Base-by-base conservation (phyloP, 495 filamentous ascomycete genomes). In the Sordaria brevicollis region DNA sequence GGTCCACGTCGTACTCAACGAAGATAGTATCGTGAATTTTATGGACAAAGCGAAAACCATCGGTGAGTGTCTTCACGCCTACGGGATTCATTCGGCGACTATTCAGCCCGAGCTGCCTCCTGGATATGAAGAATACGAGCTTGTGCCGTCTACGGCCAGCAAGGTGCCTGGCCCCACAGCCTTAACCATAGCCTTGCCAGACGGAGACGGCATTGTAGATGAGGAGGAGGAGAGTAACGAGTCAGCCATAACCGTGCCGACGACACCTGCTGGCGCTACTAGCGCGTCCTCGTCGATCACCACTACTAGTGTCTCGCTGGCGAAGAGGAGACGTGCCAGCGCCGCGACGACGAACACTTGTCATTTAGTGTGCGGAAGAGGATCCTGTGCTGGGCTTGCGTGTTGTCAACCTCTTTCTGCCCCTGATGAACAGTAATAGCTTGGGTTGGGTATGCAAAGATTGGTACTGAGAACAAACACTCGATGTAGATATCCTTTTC, bases 21-120 rank as follows among this genome's bases (percentile, higher is more conserved):
- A 83, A 65, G 78, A 79, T 57, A 75, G 82, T 31, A 75, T 86
- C 69, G 84, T 86, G 68, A 81, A 89, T 29, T 97, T 97, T 78
- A 95, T 95, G 91, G 80, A 83, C 31, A 88, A 92, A 49, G 94
- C 92, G 2, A 86, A 85, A 35, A 88, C 87, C 33, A 89, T 97
- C 57, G 83, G 90, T 15, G 86, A 88, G 43, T 98, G 94, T 79
- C 86, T 98, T 9, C 94, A 97, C 75, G 93, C 89, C 36, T 96
- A 96, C 72, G 94, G 94, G 13, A 95, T 98, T 71, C 94, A 97
- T 79, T 94, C 91, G 0, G 90, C 88, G 0, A 98, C 94, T 3
- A 90, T 98, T 65, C 94, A 98, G 79, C 94, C 94, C 0, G 94
- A 97, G 75, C 76, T 86, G 15, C 33, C 54, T 39, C 66, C 36